Percentiles rank a stretch among this genome's conserved stretches.
Evolutionary conservation across 1,284 basidiomycete species (phyloP).

Genomic region (Ustilago xerochloae): DNA sequence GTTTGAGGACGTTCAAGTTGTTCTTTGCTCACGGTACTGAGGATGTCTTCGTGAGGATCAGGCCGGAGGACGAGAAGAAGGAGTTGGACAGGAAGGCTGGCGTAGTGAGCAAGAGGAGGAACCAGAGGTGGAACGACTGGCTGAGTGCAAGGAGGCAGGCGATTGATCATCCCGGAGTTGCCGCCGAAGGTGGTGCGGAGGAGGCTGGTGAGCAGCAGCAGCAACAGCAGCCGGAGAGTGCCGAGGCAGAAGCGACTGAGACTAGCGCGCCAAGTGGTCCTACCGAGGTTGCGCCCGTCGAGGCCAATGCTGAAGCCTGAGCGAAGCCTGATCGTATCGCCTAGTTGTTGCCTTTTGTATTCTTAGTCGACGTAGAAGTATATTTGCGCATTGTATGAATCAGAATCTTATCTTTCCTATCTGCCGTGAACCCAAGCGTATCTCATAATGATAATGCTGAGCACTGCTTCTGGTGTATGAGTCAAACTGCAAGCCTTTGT

Average conservation of each 20-base stretch:
- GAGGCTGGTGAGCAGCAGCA: background rate
- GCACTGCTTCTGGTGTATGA: no score
- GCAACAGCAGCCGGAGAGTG: no score
- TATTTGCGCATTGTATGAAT: background rate
- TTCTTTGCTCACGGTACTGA: conserved; percentile 69
- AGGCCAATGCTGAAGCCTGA: conserved; percentile 15
- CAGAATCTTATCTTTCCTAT: background rate
- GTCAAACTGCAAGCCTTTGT: conserved; percentile 2
- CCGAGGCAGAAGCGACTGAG: background rate
- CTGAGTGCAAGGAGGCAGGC: conserved; percentile 49
- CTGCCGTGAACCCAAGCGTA: no score
- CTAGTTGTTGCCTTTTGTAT: conserved; percentile 3
- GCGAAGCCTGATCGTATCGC: background rate
- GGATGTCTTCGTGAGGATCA: conserved; percentile 67
- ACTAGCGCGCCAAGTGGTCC: conserved; percentile 22
- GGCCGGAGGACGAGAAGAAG: conserved; percentile 28
- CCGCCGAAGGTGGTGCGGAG: conserved; percentile 6
- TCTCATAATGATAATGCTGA: no score
- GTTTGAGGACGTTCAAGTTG: conserved; percentile 69
- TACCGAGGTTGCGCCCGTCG: conserved; percentile 7
- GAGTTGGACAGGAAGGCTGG: conserved; percentile 36
- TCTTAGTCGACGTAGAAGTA: background rate
- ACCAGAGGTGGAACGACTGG: conserved; percentile 53
- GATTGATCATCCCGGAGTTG: conserved; percentile 39
- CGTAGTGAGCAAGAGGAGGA: conserved; percentile 25